phyloP scores from a whole-genome alignment of 768 basidiomycete species.

The Naganishia vaughanmartiniae region DNA sequence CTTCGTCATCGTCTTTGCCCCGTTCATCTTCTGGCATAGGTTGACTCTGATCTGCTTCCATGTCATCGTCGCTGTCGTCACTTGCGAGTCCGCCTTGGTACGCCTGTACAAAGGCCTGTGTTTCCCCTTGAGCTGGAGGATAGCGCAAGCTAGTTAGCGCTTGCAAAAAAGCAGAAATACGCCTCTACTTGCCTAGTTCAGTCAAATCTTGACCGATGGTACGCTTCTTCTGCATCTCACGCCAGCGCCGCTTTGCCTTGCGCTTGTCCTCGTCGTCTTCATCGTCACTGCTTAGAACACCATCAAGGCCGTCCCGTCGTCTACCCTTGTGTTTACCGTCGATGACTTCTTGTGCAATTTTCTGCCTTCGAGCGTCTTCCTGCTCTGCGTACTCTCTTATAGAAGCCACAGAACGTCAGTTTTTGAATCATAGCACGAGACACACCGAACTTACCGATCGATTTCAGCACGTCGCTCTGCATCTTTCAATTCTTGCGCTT shows the following conservation, averaged over 20 bases:
- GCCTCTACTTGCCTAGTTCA: conserved; percentile 7
- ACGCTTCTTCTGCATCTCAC: conserved; percentile 13
- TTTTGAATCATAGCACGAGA: neutral
- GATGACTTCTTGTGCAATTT: conserved; percentile 26
- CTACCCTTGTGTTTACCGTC: conserved; percentile 25
- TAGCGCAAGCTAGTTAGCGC: neutral
- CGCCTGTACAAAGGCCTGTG: conserved; percentile 20
- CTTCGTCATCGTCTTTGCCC: conserved; percentile 14
- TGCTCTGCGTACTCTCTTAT: conserved; percentile 17
- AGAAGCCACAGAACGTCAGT: neutral
- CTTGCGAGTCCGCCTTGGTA: conserved; percentile 23
- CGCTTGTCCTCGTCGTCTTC: conserved; percentile 25
- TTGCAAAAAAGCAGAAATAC: no score
- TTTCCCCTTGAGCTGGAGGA: conserved; percentile 6
- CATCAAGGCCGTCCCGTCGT: conserved; percentile 10
- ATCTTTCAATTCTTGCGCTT: conserved; percentile 5
- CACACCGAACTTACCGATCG: conserved; percentile 1
- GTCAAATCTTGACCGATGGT: conserved; percentile 6
- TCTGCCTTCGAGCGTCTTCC: conserved; percentile 25
- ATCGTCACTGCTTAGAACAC: conserved; percentile 16
- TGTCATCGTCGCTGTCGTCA: conserved; percentile 12
- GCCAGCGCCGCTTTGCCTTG: conserved; percentile 12
- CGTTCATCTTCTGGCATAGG: neutral
- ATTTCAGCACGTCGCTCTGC: conserved; percentile 11
- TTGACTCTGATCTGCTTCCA: neutral